Evolutionary conservation across 164 flowering plant species (phyloP), one percentile per base, ranked within the genome.

Genomic region (Kingdonia uniflora): DNA sequence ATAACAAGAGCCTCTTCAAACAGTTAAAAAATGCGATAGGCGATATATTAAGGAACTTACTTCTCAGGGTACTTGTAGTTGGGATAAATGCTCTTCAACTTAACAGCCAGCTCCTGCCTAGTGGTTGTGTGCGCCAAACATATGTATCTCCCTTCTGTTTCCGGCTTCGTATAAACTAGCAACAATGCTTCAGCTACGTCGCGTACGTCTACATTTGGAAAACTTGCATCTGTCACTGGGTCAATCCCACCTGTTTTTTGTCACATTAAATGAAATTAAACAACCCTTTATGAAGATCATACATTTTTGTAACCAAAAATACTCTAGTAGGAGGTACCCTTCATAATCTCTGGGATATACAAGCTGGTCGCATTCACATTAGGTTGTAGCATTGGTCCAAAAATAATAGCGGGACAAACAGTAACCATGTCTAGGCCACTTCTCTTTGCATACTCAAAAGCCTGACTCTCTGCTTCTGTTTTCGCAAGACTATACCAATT

Each of bases 61-160:
- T 52, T 14, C 35, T 29, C 8, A 29, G 84, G 85, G 51, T 74
- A 79, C 2, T 68, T 63, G 62, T 70, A 73, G 53, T 61, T 48
- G 0, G 88, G 89, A 62, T 67, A 76, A 14, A 69, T 38, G 48
- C 54, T 70, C 68, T 45, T 71, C 57, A 82, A 58, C 61, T 69
- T 71, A 8, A 65, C 71, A 14, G 74, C 74, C 55, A 82, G 22
- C 26, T 68, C 76, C 6, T 43, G 56, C 5, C 29, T 40, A 17
- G 7, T 54, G 51, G 63, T 57, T 0, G 13, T 1, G 51, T 75
- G 63, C 0, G 78, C 24, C 0, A 59, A 53, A 59, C 85, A 82
- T 56, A 82, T 69, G 68, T 74, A 80, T 60, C 88, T 71, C 19
- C 88, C 85, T 47, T 71, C 59, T 19, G 81, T 81, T 66, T 74